phyloP scores from a whole-genome alignment of 75 land plant genomes.

The Cupressus sempervirens region DNA sequence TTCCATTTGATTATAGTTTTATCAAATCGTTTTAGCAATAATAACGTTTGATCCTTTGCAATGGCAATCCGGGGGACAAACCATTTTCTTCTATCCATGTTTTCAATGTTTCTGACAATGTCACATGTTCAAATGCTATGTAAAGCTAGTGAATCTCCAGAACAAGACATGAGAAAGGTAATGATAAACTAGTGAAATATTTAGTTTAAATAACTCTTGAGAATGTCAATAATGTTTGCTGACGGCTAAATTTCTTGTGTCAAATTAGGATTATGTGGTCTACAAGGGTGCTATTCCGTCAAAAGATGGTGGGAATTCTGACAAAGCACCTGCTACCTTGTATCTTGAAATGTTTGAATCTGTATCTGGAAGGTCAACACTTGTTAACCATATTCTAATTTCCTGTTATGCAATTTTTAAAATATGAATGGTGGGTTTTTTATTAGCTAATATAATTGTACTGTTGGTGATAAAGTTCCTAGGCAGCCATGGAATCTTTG shows the following conservation, averaged over 20 bases:
- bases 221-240: too few species aligned
- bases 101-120: not conserved
- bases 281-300: not conserved
- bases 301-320: not conserved
- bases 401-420: not conserved
- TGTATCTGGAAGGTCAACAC: not conserved
- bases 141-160: not conserved
- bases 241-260: not conserved
- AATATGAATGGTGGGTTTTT: too few species aligned
- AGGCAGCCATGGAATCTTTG: conserved; percentile 15
- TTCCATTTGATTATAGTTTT: not conserved
- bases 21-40: not conserved
- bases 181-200: too few species aligned
- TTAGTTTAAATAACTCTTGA: too few species aligned
- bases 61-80: not conserved
- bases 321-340: not conserved
- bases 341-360: not conserved
- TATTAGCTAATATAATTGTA: not conserved
- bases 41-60: not conserved
- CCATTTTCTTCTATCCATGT: not conserved
- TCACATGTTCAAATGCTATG: conserved; percentile 3
- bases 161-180: conserved; percentile 5
- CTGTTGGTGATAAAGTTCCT: conserved; percentile 2
- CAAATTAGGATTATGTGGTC: conserved; percentile 1
- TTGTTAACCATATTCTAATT: not conserved